phyloP scores from a whole-genome alignment of 2,329 filamentous ascomycete species.

The Xylaria sp. region DNA sequence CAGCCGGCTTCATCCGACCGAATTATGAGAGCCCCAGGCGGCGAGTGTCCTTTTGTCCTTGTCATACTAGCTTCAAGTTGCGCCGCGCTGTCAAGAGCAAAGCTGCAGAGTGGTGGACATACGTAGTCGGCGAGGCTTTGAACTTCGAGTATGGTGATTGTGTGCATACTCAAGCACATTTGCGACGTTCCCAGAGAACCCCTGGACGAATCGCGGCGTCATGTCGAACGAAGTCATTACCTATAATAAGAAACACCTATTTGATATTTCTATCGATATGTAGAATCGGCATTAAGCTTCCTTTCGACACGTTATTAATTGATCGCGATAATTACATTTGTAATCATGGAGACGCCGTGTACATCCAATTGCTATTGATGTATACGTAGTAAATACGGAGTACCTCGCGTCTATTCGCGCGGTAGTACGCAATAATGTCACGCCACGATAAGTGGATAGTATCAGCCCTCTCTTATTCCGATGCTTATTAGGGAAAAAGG shows the following conservation, averaged over 20 bases:
- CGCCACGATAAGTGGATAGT: constrained; percentile 1
- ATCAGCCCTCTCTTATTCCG: constrained; percentile 4
- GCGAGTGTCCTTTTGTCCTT: not conserved
- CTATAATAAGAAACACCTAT: not conserved
- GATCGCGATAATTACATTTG: constrained; percentile 7
- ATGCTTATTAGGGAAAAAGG: not conserved
- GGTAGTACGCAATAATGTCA: not conserved
- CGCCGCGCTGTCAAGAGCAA: no score
- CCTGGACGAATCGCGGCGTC: not conserved
- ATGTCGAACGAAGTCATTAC: no score
- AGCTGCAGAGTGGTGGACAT: not conserved
- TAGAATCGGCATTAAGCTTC: not conserved
- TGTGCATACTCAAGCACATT: not conserved
- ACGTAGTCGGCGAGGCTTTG: not conserved
- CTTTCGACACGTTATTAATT: not conserved
- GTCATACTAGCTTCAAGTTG: not conserved
- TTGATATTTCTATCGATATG: not conserved
- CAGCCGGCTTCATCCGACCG: constrained; percentile 1
- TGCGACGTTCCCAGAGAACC: not conserved
- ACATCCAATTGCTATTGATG: not conserved
- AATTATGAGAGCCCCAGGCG: not conserved
- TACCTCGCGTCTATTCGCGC: not conserved
- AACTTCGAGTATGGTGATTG: no score
- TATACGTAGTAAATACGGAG: no score
- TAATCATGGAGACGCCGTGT: not conserved